These are phyloP conservation scores for Fusarium pseudonygamai DNA, from an alignment of 2,329 filamentous ascomycete genomes.

Conservation along the genomic window DNA sequence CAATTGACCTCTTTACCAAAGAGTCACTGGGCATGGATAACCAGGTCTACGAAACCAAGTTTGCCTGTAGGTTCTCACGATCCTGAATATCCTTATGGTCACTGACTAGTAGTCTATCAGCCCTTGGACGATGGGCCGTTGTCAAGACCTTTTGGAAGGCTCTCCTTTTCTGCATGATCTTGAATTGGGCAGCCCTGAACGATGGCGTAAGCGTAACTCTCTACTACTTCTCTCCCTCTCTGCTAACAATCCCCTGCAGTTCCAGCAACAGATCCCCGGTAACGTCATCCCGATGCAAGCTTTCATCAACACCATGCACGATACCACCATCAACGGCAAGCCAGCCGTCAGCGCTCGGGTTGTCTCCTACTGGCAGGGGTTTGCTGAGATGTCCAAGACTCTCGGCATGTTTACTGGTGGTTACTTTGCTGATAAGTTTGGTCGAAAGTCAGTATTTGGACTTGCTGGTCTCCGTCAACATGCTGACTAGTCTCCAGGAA, in stretches of 20 bases:
- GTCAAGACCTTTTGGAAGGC: slow-evolving; percentile 2
- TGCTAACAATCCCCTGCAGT: neutral
- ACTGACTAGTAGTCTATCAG: neutral
- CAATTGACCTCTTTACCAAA: neutral
- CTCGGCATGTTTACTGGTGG: neutral
- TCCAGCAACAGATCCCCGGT: neutral
- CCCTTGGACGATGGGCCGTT: slow-evolving; percentile 2
- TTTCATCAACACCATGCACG: slow-evolving; percentile 13
- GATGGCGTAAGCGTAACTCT: neutral
- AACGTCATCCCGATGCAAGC: slow-evolving; percentile 6
- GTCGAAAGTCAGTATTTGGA: neutral
- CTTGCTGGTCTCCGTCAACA: too few species aligned
- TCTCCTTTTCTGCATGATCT: slow-evolving; percentile 5
- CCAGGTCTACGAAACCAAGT: neutral
- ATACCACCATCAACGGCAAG: slow-evolving; percentile 9
- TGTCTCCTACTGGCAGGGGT: slow-evolving; percentile 20
- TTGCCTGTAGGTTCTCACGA: neutral
- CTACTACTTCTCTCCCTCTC: fast-evolving
- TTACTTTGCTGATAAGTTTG: neutral
- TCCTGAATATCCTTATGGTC: too few species aligned
- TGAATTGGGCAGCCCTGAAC: slow-evolving; percentile 1
- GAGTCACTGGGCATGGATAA: neutral
- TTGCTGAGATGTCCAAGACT: slow-evolving; percentile 22
- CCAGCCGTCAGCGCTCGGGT: slow-evolving; percentile 16
- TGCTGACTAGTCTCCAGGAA: neutral